These are phyloP conservation scores for Fragaria ananassa DNA, from an alignment of 306 rosid species.

Conservation along the genomic window DNA sequence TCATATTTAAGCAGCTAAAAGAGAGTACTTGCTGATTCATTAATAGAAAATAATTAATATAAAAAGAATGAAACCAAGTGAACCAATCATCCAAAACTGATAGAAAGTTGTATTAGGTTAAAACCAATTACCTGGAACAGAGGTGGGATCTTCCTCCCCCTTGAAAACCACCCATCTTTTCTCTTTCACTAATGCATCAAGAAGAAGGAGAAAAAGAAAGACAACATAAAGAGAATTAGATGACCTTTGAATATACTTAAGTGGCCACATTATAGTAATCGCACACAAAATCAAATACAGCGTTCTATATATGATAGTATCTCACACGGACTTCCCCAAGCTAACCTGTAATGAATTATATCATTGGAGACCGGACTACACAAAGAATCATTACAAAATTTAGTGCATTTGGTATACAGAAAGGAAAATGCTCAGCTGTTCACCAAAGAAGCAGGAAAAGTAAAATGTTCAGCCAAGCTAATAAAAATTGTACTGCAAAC, in stretches of 20 bases:
- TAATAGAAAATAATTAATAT: neutral
- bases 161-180: constrained; percentile 94
- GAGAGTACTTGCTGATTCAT: neutral
- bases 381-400: neutral
- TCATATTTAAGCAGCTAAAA: neutral
- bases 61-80: neutral
- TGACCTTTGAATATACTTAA: neutral
- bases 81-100: constrained; percentile 16
- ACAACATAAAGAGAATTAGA: constrained; percentile 23
- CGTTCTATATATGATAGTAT: neutral
- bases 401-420: neutral
- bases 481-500: neutral
- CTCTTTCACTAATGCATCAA: constrained; percentile 69
- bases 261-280: neutral
- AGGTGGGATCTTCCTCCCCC: constrained; percentile 89
- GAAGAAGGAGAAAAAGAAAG: neutral
- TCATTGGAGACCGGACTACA: neutral
- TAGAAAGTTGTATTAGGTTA: constrained; percentile 5
- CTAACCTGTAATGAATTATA: neutral
- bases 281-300: neutral
- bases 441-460: neutral
- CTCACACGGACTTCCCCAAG: neutral
- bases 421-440: neutral
- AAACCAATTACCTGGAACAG: constrained; percentile 70
- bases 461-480: neutral